Conservation (phyloP, 2,329 filamentous ascomycete genomes). For the Metarhizium brunneum region DNA sequence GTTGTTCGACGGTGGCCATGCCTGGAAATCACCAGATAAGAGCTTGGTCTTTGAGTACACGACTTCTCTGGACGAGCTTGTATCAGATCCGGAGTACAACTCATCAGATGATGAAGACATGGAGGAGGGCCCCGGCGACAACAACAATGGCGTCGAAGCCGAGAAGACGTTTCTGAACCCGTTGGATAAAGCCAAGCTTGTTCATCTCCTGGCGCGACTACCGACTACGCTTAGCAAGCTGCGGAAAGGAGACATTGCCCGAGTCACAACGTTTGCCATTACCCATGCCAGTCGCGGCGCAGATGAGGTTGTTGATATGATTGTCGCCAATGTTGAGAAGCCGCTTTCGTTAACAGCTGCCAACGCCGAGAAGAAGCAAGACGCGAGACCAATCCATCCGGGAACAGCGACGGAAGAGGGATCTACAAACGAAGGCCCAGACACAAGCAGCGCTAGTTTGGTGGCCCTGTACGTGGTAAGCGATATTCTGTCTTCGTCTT, state of each 20-base stretch:
- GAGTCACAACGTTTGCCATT: conserved; percentile 81
- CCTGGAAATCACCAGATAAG: conserved; percentile 69
- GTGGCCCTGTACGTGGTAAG: conserved; percentile 69
- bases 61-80: conserved; percentile 67
- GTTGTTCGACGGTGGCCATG: conserved; percentile 67
- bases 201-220: conserved; percentile 73
- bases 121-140: conserved; percentile 47
- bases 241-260: conserved; percentile 75
- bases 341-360: conserved; percentile 67
- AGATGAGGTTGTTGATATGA: conserved; percentile 84
- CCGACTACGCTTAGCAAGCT: conserved; percentile 67
- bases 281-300: conserved; percentile 76
- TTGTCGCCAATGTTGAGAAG: conserved; percentile 70
- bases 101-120: conserved; percentile 76
- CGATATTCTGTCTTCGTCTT: conserved; percentile 72
- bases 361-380: conserved; percentile 46
- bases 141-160: conserved; percentile 33
- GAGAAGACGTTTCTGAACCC: conserved; percentile 67
- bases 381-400: conserved; percentile 22
- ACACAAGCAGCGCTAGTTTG: conserved; percentile 64
- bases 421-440: conserved; percentile 35
- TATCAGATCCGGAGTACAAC: conserved; percentile 77
- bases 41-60: conserved; percentile 70
- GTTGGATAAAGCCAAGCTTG: conserved; percentile 72
- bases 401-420: conserved; percentile 20